Evolutionary conservation across 2,329 filamentous ascomycete species (phyloP).

Genomic region (Furcasterigmium furcatum): DNA sequence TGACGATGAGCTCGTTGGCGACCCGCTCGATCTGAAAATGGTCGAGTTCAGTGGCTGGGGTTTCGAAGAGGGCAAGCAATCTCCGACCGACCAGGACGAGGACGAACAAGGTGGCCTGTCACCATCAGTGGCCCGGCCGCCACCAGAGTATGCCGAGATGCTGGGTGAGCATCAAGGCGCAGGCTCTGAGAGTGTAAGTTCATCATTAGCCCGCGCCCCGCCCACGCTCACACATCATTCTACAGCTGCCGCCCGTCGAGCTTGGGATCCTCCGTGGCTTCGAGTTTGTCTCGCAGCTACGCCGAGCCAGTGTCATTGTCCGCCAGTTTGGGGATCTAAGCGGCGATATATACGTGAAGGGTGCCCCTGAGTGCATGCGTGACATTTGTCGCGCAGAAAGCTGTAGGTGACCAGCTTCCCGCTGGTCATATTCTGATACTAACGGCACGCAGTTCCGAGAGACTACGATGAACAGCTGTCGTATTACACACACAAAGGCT

Average conservation of each 20-base stretch:
- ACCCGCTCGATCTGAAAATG: slow-evolving; percentile 97
- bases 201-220: too few relatives aligned
- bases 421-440: slow-evolving; percentile 5
- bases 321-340: slow-evolving; percentile 82
- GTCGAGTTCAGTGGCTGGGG: slow-evolving; percentile 94
- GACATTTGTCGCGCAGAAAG: slow-evolving; percentile 84
- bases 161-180: neutral
- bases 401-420: slow-evolving; percentile 50
- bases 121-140: slow-evolving; percentile 86
- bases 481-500: slow-evolving; percentile 93
- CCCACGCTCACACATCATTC: too few relatives aligned
- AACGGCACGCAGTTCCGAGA: slow-evolving; percentile 58
- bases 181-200: neutral
- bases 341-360: slow-evolving; percentile 90
- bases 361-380: slow-evolving; percentile 93
- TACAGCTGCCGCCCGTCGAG: slow-evolving; percentile 56
- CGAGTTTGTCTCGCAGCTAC: slow-evolving; percentile 90
- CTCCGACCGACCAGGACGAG: slow-evolving; percentile 60
- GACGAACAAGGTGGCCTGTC: slow-evolving; percentile 74
- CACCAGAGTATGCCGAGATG: slow-evolving; percentile 36
- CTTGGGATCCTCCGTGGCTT: slow-evolving; percentile 89
- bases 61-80: slow-evolving; percentile 83
- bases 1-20: slow-evolving; percentile 85
- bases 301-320: slow-evolving; percentile 89
- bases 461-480: slow-evolving; percentile 89